Evolutionary conservation across 306 rosid genomes (phyloP), one percentile per base, ranked within the genome.

Genomic region (Acacia confusa): DNA sequence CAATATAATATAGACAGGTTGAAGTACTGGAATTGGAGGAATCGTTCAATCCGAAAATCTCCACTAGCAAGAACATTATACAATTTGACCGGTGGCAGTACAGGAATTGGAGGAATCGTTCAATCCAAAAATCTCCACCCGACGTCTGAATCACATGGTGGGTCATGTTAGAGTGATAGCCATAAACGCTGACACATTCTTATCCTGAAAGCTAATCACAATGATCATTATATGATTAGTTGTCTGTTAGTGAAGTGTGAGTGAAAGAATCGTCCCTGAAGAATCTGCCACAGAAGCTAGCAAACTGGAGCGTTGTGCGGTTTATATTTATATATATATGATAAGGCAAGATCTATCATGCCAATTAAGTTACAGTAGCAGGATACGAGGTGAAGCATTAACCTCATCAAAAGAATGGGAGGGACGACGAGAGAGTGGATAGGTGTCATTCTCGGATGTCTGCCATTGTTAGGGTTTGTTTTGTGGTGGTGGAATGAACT

Each of bases 401-500:
- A 1, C 2, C 24, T 52, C 6, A 4, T 15, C 20, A 50, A 55
- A 64, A 30, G 17, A 14, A 64, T 64, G 70, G 47, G 2, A 52
- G 25, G 19, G 60, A 16, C 22, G 1, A 15, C 6, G 12, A 34
- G 15, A 32, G 11, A 12, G 66, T 28, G 69, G 69, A 9, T 87
- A 52, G 83, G 81, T 68, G 60, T 82, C 22, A 40, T 43, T 16
- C 2, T 60, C 8, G 82, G 85, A 43, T 63, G 74, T 52, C 24
- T 81, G 48, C 88, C 86, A 19, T 8, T 79, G 0, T 30, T 84
- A 73, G 63, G 52, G 48, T 72, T 72, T 79, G 65, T 85, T 19
- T 3, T 82, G 44, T 87, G 87, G 87, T 82, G 86, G 84, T 84
- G 86, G 81, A 87, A 87, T 77, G 85, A 76, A 75, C 10, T 71